phyloP scores from a whole-genome alignment of 2,329 filamentous ascomycete species.

The Trichophyton schoenleinii region DNA sequence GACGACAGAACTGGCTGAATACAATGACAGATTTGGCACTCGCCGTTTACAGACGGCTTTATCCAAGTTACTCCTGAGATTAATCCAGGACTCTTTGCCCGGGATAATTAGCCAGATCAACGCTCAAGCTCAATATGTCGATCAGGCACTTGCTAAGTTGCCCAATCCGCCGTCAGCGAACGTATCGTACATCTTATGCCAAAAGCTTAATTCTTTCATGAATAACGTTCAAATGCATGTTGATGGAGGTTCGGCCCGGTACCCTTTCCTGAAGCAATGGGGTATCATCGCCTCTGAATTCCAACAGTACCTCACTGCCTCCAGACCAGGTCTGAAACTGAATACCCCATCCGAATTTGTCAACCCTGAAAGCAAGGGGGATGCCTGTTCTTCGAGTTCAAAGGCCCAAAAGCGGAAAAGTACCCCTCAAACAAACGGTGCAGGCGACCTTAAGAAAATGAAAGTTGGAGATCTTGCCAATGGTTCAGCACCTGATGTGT shows the following conservation, averaged over 20 bases:
- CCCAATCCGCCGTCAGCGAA: conserved; percentile 55
- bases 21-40: conserved; percentile 41
- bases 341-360: conserved; percentile 12
- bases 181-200: conserved; percentile 52
- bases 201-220: conserved; percentile 47
- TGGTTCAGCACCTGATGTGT: not conserved
- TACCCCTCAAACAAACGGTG: not conserved
- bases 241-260: conserved; percentile 34
- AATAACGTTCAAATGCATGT: conserved; percentile 42
- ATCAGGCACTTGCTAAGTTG: conserved; percentile 43
- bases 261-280: conserved; percentile 35
- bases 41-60: conserved; percentile 37
- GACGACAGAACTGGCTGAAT: conserved; percentile 28
- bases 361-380: not conserved
- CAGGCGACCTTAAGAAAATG: not conserved
- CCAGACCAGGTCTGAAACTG: conserved; percentile 27
- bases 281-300: conserved; percentile 40
- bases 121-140: conserved; percentile 39
- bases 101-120: conserved; percentile 31
- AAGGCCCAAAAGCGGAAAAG: not conserved
- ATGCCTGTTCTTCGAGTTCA: not conserved
- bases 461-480: not conserved
- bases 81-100: conserved; percentile 32
- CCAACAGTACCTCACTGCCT: conserved; percentile 35
- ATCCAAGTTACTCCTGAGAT: conserved; percentile 36